Base-by-base conservation (phyloP, 192 early-diverging fungal genomes). In the Podila minutissima region DNA sequence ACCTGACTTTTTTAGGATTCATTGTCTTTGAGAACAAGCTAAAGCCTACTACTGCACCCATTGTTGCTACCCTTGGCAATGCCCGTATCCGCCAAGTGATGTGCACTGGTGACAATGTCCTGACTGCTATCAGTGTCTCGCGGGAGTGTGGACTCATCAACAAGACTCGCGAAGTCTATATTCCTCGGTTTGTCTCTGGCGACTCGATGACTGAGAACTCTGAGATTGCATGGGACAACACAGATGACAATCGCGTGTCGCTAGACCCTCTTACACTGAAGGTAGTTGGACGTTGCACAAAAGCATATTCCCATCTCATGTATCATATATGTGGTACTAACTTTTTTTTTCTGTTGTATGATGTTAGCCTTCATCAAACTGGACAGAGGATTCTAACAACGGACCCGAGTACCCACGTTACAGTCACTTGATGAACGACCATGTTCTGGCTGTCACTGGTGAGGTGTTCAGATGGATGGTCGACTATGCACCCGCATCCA, bases 11-110 rank as follows among this genome's bases (percentile, higher is more conserved):
- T 82, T 82, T 99, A 63, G 98, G 97, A 1, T 96, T 99, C 64
- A 89, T 99, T 53, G 89, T 99, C 28, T 99, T 99, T 89, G 98
- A 99, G 75, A 99, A 99, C 89, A 99, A 97, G 87, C 83, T 99
- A 29, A 99, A 99, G 72, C 90, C 94, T 5, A 92, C 92, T 5
- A 97, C 97, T 0, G 84, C 90, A 17, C 84, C 89, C 4, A 93
- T 96, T 4, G 86, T 99, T 10, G 86, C 91, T 35, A 91, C 89
- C 33, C 86, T 99, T 24, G 84, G 90, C 29, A 87, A 88, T 28
- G 98, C 98, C 13, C 86, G 89, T 22, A 97, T 99, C 64, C 88
- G 97, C 32, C 94, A 95, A 85, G 91, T 98, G 51, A 99, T 99
- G 98, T 99, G 97, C 74, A 99, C 98, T 1, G 96, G 91, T 22